Percentiles rank a stretch among this genome's conserved stretches.
Evolutionary conservation across 2,329 filamentous ascomycete species (phyloP).

Genomic region (Beauveria australis): DNA sequence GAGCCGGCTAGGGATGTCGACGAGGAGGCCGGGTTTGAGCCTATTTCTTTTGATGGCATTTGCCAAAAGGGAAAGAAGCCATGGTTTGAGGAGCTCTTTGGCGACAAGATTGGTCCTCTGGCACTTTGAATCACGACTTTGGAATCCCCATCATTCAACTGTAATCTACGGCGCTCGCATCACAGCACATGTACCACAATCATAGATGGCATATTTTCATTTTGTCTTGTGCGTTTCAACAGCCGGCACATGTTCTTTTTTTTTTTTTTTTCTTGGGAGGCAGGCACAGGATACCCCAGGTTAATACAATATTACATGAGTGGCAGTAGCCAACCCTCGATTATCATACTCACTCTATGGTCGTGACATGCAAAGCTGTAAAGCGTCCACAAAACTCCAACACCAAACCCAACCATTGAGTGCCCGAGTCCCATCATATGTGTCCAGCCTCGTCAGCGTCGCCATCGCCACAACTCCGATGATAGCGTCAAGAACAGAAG

Average conservation of each 20-base stretch:
- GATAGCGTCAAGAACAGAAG: conserved; percentile 12
- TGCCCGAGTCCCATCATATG: neutral
- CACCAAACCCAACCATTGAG: too few relatives aligned
- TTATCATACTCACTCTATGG: neutral
- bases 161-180: neutral
- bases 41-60: conserved; percentile 25
- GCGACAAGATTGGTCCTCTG: conserved; percentile 24
- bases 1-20: conserved; percentile 2
- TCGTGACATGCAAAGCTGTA: neutral
- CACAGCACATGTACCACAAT: neutral
- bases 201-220: neutral
- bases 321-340: conserved; percentile 1
- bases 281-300: conserved; percentile 4
- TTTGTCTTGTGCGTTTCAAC: conserved; percentile 3
- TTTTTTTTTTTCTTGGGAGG: neutral
- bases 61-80: conserved; percentile 22
- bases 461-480: conserved; percentile 9
- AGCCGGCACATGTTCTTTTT: neutral
- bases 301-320: neutral
- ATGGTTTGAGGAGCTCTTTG: conserved; percentile 28
- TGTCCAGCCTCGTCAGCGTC: neutral
- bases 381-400: too few relatives aligned
- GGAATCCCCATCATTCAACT: neutral
- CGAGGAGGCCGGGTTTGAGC: conserved; percentile 15
- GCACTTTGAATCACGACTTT: conserved; percentile 4